Evolutionary conservation across 2,329 filamentous ascomycete genomes (phyloP), one percentile per base, ranked within the genome.

Genomic region (Colletotrichum cuscutae): DNA sequence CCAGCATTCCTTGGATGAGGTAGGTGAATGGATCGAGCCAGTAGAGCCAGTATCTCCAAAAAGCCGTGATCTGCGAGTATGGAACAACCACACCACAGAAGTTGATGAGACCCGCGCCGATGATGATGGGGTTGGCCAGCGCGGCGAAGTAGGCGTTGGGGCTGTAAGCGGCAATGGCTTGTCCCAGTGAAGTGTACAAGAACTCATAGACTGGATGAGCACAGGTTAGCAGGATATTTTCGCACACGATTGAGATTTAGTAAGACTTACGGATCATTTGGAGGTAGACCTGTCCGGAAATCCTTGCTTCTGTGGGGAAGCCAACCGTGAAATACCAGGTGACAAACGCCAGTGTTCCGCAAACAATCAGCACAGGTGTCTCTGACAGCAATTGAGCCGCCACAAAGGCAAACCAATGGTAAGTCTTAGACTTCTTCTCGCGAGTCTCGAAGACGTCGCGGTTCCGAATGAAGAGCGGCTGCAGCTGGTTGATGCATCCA

Each of bases 401-500:
- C 32, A 86, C 84, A 57, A 87, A 86, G 1, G 86, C 82, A 53
- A 86, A 74, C 86, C 86, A 88, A 66, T 82, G 81, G 68, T 88
- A 88, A 75, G 84, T 87, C 79, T 87, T 87, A 0, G 81, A 84
- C 80, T 87, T 87, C 70, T 87, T 87, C 76, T 88, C 86, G 4
- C 86, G 81, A 0, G 83, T 81, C 70, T 88, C 86, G 60, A 85
- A 88, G 30, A 88, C 85, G 62, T 87, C 85, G 0, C 86, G 81
- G 6, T 84, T 82, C 8, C 84, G 80, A 56, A 88, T 77, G 73
- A 88, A 88, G 37, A 87, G 81, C 0, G 86, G 86, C 75, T 88
- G 86, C 61, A 88, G 81, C 75, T 87, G 85, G 13, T 83, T 83
- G 65, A 87, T 83, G 66, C 84, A 83, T 12, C 85, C 86, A 0